phyloP scores from a whole-genome alignment of 441 rosid genomes.

The Euphorbia corollata region DNA sequence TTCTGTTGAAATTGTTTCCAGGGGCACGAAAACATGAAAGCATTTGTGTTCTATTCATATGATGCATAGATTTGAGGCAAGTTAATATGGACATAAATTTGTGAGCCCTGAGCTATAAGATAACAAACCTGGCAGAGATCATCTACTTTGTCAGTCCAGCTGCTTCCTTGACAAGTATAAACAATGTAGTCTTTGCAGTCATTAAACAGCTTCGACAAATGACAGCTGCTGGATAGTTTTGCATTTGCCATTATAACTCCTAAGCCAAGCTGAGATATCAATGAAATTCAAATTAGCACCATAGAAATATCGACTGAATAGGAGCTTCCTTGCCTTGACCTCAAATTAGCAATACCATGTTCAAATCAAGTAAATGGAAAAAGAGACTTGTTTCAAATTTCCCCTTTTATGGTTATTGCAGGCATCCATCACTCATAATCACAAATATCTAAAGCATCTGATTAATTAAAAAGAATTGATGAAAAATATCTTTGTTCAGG shows the following conservation, averaged over 20 bases:
- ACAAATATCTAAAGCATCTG: background rate
- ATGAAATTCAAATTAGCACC: conserved; percentile 21
- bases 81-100: background rate
- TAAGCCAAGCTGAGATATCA: conserved; percentile 49
- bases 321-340: background rate
- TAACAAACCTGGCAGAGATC: conserved; percentile 73
- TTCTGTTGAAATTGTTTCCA: no score
- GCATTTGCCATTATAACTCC: conserved; percentile 69
- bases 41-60: no score
- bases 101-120: background rate
- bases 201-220: conserved; percentile 57
- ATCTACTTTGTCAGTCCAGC: conserved; percentile 60
- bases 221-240: conserved; percentile 39
- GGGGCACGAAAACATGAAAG: no score
- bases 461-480: background rate
- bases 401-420: background rate
- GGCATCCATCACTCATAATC: background rate
- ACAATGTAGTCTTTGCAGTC: conserved; percentile 79
- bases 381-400: background rate
- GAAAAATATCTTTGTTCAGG: background rate
- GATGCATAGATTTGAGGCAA: background rate
- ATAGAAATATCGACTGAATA: conserved; percentile 6
- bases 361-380: conserved; percentile 4
- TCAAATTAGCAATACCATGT: background rate
- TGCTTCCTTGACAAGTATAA: conserved; percentile 52